phyloP scores from a whole-genome alignment of 2,329 filamentous ascomycete genomes.

The Cercospora nicotianae region DNA sequence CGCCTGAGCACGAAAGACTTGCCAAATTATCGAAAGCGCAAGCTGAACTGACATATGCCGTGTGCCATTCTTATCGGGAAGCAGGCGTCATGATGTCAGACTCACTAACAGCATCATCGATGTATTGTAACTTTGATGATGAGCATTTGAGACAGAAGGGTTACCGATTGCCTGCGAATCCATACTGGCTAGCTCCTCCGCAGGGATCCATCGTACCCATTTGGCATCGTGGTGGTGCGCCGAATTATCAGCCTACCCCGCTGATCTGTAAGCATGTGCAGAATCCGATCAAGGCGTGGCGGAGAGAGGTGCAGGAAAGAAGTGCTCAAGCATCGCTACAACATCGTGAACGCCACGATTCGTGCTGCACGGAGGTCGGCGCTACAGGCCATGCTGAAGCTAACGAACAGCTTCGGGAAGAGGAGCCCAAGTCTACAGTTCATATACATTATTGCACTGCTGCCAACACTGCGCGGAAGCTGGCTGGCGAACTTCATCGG shows the following conservation, averaged over 20 bases:
- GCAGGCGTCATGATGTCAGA: constrained; percentile 14
- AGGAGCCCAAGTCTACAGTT: not conserved
- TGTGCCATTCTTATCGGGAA: constrained; percentile 9
- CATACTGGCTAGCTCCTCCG: constrained; percentile 15
- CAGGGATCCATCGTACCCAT: constrained; percentile 15
- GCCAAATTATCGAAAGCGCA: constrained; percentile 8
- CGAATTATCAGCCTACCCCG: constrained; percentile 13
- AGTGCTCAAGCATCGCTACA: not conserved
- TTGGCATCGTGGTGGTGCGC: constrained; percentile 15
- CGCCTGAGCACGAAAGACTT: constrained; percentile 11
- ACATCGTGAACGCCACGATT: not conserved
- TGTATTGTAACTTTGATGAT: constrained; percentile 15
- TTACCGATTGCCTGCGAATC: constrained; percentile 12
- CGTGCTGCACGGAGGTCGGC: not conserved
- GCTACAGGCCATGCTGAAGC: not conserved
- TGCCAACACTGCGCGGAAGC: constrained; percentile 7
- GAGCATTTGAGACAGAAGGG: constrained; percentile 9
- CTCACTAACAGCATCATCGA: constrained; percentile 8
- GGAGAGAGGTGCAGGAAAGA: constrained; percentile 1
- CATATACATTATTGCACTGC: constrained; percentile 14
- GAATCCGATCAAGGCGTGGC: constrained; percentile 12
- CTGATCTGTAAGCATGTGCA: constrained; percentile 11
- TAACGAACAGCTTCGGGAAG: not conserved
- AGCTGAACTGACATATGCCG: constrained; percentile 14
- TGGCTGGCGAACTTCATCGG: constrained; percentile 3